Evolutionary conservation across 2,329 filamentous ascomycete genomes (phyloP), one percentile per base, ranked within the genome.

Genomic region (Annulohypoxylon truncatum): DNA sequence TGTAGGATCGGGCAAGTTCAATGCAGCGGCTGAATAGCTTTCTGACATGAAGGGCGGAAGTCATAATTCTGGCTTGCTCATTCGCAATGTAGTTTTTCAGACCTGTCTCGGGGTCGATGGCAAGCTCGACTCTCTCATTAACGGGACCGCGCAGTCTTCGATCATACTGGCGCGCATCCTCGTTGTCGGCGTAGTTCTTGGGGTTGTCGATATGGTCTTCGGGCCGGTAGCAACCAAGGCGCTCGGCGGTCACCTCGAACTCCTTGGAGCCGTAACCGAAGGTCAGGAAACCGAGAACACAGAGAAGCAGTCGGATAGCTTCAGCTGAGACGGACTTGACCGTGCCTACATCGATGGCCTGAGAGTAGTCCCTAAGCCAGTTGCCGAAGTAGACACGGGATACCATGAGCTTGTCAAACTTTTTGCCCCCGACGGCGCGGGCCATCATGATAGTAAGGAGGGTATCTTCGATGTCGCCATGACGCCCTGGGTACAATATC

Each of bases 21-120:
- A 97, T 93, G 73, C 88, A 93, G 67, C 86, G 84, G 47, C 84
- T 80, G 69, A 97, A 92, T 1, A 96, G 87, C 67, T 87, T 85
- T 56, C 92, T 88, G 65, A 97, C 87, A 74, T 96, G 89, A 50
- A 85, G 83, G 61, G 94, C 91, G 51, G 93, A 97, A 46, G 92
- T 97, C 80, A 92, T 92, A 77, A 96, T 96, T 47, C 88, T 87
- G 62, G 86, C 81, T 53, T 87, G 82, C 77, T 97, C 94, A 68
- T 94, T 94, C 38, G 94, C 93, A 78, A 97, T 97, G 80, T 97
- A 97, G 78, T 94, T 96, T 82, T 98, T 98, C 81, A 97, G 84
- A 72, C 91, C 92, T 4, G 90, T 90, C 57, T 88, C 82, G 1
- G 87, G 85, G 73, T 98, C 93, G 73, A 98, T 86, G 47, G 86